Conservation (phyloP, 2,329 filamentous ascomycete species). For the Meredithiella fracta region DNA sequence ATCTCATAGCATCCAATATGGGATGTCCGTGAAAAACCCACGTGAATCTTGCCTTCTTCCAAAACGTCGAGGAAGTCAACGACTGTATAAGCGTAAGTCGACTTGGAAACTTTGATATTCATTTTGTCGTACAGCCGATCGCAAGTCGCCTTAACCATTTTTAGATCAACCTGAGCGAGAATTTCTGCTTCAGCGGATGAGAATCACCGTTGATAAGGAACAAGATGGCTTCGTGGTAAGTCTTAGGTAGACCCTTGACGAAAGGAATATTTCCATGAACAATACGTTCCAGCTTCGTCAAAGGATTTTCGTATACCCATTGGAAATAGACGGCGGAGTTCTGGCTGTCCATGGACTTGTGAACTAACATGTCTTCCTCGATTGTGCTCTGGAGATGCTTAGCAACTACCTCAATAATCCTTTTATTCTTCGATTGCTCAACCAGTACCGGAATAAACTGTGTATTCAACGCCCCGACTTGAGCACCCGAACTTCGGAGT, state of each 20-base stretch:
- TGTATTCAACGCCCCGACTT: constrained; percentile 40
- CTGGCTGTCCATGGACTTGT: constrained; percentile 28
- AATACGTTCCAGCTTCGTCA: constrained; percentile 23
- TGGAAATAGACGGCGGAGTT: constrained; percentile 32
- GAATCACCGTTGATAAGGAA: constrained; percentile 47
- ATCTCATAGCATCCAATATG: constrained; percentile 32
- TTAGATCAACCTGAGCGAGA: constrained; percentile 32
- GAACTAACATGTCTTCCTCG: constrained; percentile 34
- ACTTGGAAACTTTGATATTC: constrained; percentile 43
- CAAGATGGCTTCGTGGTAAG: constrained; percentile 34
- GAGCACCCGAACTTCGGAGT: constrained; percentile 30
- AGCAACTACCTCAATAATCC: constrained; percentile 33
- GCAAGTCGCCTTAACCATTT: constrained; percentile 35
- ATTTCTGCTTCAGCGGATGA: constrained; percentile 29
- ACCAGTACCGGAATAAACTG: constrained; percentile 54
- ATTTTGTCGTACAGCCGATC: constrained; percentile 37
- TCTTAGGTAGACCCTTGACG: constrained; percentile 33
- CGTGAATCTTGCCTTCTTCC: constrained; percentile 47
- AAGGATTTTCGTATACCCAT: constrained; percentile 35
- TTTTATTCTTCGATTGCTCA: constrained; percentile 34
- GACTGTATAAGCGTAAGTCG: constrained; percentile 48
- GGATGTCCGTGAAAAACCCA: constrained; percentile 53
- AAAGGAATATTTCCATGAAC: constrained; percentile 26
- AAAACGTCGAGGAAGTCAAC: constrained; percentile 48
- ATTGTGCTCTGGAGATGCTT: constrained; percentile 34